Evolutionary conservation across 805 yeast species (phyloP), one percentile per base, ranked within the genome.

Genomic region (Candida patagonica): DNA sequence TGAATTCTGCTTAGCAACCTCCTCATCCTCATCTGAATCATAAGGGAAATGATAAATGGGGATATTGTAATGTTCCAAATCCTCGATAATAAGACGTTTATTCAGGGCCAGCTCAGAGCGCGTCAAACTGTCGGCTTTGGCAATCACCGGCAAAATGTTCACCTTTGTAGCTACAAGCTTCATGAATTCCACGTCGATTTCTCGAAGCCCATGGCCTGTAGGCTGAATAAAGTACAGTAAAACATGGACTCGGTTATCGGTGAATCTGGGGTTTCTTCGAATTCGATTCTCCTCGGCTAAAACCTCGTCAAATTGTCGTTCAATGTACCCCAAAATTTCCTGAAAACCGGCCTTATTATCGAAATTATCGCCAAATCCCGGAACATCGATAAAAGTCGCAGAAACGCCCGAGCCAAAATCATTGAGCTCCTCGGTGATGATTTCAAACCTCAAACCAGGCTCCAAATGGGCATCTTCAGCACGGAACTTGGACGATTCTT

Each of bases 121-220:
- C 8, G 94, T 81, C 52, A 87, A 68, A 15, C 94, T 78, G 61
- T 87, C 96, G 16, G 92, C 73, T 62, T 87, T 87, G 54, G 88
- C 76, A 51, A 87, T 76, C 39, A 87, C 75, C 12, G 96, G 96
- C 43, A 87, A 76, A 56, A 87, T 73, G 57, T 87, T 87, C 43
- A 80, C 94, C 52, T 84, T 76, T 40, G 77, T 76, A 47, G 86
- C 86, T 43, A 88, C 70, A 55, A 76, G 74, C 56, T 75, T 79
- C 79, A 87, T 78, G 53, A 86, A 72, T 51, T 73, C 78, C 44
- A 88, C 69, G 59, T 86, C 96, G 39, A 78, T 63, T 55, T 82
- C 88, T 41, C 82, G 74, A 34, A 66, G 59, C 5, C 71, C 73
- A 51, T 68, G 71, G 26, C 72, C 70, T 8, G 71, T 71, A 13